Percentiles rank a stretch among this genome's conserved stretches.
These are phyloP conservation scores for Rauvolfia tetraphylla DNA, from an alignment of 257 asterid genomes.

Conservation along the genomic window DNA sequence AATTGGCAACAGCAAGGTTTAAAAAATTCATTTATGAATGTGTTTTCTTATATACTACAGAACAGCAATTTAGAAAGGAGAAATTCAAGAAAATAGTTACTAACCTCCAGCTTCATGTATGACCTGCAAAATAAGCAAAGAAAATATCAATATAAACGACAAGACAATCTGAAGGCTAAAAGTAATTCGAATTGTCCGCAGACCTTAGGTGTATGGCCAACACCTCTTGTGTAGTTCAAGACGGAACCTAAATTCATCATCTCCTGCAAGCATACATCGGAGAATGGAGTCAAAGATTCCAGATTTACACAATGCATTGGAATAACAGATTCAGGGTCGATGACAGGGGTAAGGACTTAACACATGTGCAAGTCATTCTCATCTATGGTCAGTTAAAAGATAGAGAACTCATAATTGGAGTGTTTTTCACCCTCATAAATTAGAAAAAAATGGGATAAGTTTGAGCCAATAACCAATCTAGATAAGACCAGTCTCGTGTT, in stretches of 20 bases:
- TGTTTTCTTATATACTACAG: neutral
- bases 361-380: neutral
- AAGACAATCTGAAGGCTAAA: conserved; percentile 9
- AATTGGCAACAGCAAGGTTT: neutral
- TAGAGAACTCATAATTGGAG: neutral
- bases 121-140: conserved; percentile 40
- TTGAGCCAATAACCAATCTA: neutral
- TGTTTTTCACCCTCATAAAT: too few relatives aligned
- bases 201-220: conserved; percentile 15
- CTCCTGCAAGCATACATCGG: conserved; percentile 16
- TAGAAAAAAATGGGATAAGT: neutral
- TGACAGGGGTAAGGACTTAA: neutral
- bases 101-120: conserved; percentile 47
- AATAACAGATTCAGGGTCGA: neutral
- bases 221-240: conserved; percentile 9
- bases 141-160: conserved; percentile 11
- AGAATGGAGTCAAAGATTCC: neutral
- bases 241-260: conserved; percentile 16
- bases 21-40: neutral
- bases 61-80: neutral
- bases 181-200: neutral
- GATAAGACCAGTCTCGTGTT: neutral
- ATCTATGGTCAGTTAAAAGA: neutral
- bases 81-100: conserved; percentile 23
- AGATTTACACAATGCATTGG: neutral